phyloP scores from a whole-genome alignment of 345 rosid genomes.

The Cardiospermum halicacabum region DNA sequence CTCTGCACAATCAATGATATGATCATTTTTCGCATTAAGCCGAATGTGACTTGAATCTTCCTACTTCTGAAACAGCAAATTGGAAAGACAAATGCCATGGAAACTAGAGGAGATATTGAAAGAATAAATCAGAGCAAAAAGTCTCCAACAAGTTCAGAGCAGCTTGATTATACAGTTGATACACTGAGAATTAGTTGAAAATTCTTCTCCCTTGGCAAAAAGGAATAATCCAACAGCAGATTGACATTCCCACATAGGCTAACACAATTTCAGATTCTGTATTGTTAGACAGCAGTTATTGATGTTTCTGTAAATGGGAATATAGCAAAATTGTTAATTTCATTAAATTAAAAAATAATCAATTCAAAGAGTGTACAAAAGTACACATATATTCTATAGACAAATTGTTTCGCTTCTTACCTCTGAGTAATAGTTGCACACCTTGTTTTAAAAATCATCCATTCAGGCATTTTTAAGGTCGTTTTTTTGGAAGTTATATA shows the following conservation, averaged over 20 bases:
- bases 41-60: not conserved
- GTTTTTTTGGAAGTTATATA: too few relatives aligned
- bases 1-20: too few relatives aligned
- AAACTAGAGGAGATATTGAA: constrained; percentile 19
- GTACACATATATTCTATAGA: too few relatives aligned
- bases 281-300: not conserved
- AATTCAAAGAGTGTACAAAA: too few relatives aligned
- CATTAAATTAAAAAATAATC: too few relatives aligned
- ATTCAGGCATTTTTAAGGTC: too few relatives aligned
- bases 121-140: constrained; percentile 15
- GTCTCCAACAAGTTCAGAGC: constrained; percentile 19
- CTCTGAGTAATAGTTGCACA: too few relatives aligned
- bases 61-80: constrained; percentile 25
- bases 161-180: constrained; percentile 12
- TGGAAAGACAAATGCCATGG: constrained; percentile 7
- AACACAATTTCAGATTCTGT: not conserved
- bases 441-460: too few relatives aligned
- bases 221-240: not conserved
- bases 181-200: not conserved
- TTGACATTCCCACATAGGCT: not conserved
- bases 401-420: too few relatives aligned
- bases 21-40: too few relatives aligned
- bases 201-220: not conserved
- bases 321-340: not conserved
- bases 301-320: not conserved